Conservation (phyloP, 2,329 filamentous ascomycete genomes). For the Zalaria obscura region DNA sequence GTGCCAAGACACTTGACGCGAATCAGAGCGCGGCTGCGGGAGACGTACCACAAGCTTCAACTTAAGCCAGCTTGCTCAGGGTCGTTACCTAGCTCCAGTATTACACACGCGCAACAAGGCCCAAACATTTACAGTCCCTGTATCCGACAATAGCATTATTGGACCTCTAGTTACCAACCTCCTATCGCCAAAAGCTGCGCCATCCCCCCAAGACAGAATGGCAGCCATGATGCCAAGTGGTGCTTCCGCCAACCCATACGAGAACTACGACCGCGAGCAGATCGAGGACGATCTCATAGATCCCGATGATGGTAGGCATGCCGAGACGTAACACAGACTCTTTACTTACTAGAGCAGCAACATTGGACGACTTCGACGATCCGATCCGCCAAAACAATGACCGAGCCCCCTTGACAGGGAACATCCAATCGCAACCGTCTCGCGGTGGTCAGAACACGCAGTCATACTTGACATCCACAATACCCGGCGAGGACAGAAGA, state of each 20-base stretch:
- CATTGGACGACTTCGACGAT: conserved; percentile 85
- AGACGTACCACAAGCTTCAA: no score
- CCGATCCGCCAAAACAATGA: conserved; percentile 51
- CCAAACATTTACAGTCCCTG: no score
- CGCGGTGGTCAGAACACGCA: conserved; percentile 49
- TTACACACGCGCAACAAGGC: no score
- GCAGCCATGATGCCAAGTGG: conserved; percentile 31
- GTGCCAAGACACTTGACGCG: no score
- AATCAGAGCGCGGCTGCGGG: no score
- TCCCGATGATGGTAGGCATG: conserved; percentile 33
- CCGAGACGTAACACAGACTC: not conserved
- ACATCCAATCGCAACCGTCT: conserved; percentile 48
- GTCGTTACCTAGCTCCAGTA: no score
- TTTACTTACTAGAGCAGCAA: conserved; percentile 36
- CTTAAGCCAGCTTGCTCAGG: no score
- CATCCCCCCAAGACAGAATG: conserved; percentile 14
- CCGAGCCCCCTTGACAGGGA: conserved; percentile 69
- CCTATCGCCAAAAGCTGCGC: no score
- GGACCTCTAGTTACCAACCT: no score
- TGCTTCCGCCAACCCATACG: conserved; percentile 19
- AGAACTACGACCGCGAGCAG: conserved; percentile 30
- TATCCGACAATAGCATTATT: no score
- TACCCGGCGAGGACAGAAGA: conserved; percentile 82
- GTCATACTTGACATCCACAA: conserved; percentile 73
- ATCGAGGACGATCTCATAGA: conserved; percentile 38